Evolutionary conservation across 306 rosid species (phyloP), one percentile per base, ranked within the genome.

Genomic region (Cucumis cinereus): DNA sequence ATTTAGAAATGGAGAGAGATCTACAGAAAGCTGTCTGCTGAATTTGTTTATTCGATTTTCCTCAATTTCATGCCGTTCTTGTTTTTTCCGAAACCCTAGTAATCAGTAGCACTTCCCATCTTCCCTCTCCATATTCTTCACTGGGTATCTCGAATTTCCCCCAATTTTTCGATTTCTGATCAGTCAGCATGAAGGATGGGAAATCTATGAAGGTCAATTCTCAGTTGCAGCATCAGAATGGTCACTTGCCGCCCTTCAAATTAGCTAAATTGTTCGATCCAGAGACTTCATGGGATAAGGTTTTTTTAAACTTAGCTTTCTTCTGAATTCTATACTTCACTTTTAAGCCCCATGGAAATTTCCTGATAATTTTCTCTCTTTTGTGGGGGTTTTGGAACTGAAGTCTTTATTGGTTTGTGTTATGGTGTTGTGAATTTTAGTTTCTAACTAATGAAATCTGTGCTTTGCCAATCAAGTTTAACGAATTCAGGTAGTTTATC

Each of bases 231-330:
- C 97, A 90, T 84, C 97, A 85, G 90, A 92, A 92, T 49, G 99
- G 96, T 38, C 98, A 95, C 85, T 87, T 85, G 70, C 86, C 99
- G 64, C 91, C 96, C 54, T 90, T 91, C 84, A 95, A 85, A 82
- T 86, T 92, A 77, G 90, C 98, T 67, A 92, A 89, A 83, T 81
- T 95, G 83, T 83, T 95, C 75, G 98, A 90, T 87, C 98, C 99
- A 9, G 98, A 92, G 81, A 93, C 98, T 82, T 92, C 98, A 0
- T 92, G 99, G 99, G 99, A 92, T 83, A 95, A 92, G 99, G 99
- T 95, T 63, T 50, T 75, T 47, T 75, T 49, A 36, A 19, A 4
- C 84, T 76, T 66, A 72, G 45, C 15, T 35, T n/a, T 59, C 56
- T 60, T 58, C 38, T 66, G 30, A 23, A 70, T 57, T 40, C 50